phyloP scores from a whole-genome alignment of 2,329 filamentous ascomycete genomes.

The Colletotrichum orbiculare region DNA sequence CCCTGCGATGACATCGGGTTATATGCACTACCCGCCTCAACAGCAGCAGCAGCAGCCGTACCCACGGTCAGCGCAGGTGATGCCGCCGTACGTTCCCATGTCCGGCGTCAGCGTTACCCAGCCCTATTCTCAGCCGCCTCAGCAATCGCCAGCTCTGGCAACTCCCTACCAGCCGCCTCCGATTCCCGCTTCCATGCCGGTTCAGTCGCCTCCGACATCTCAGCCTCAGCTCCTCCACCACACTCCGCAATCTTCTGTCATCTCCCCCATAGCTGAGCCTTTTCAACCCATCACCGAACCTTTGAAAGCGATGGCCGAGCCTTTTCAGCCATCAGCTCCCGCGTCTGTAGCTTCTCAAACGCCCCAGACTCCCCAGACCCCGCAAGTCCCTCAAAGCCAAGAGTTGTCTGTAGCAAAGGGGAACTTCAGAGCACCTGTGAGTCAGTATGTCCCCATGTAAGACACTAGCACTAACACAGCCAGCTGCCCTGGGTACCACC shows the following conservation, averaged over 20 bases:
- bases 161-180: slow-evolving; percentile 68
- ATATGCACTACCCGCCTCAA: slow-evolving; percentile 58
- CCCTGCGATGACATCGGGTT: slow-evolving; percentile 57
- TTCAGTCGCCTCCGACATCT: slow-evolving; percentile 63
- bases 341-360: neutral
- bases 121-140: slow-evolving; percentile 60
- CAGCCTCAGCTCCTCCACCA: slow-evolving; percentile 29
- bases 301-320: slow-evolving; percentile 24
- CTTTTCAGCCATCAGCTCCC: slow-evolving; percentile 22
- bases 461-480: slow-evolving; percentile 17
- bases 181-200: slow-evolving; percentile 53
- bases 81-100: slow-evolving; percentile 66
- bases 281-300: slow-evolving; percentile 20
- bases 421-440: slow-evolving; percentile 63
- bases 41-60: slow-evolving; percentile 51
- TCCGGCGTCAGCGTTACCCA: slow-evolving; percentile 57
- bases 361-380: slow-evolving; percentile 2
- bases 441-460: slow-evolving; percentile 41
- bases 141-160: slow-evolving; percentile 64
- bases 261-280: slow-evolving; percentile 12
- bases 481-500: slow-evolving; percentile 70
- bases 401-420: slow-evolving; percentile 32
- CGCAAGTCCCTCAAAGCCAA: slow-evolving; percentile 14
- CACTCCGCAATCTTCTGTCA: slow-evolving; percentile 34
- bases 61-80: slow-evolving; percentile 60